Evolutionary conservation across 495 filamentous ascomycete genomes (phyloP).

Genomic region (Sphaerosporella brunnea): DNA sequence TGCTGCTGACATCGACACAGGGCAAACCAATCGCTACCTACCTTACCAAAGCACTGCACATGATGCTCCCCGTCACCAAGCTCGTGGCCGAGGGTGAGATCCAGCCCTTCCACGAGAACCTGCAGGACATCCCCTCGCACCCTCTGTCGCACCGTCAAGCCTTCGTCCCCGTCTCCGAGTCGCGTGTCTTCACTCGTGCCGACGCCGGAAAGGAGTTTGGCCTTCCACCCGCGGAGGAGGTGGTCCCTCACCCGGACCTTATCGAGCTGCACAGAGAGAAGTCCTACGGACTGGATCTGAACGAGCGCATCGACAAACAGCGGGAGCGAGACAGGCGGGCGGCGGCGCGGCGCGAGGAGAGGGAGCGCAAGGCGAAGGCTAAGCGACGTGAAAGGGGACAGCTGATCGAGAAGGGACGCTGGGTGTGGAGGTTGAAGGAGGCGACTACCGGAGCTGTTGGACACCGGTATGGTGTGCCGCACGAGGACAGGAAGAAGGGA

Average conservation of each 20-base stretch:
- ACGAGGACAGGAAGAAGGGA: conserved; percentile 53
- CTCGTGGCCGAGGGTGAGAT: conserved; percentile 13
- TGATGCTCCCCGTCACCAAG: conserved; percentile 56
- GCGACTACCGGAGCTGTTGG: conserved; percentile 44
- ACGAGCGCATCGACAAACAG: conserved; percentile 30
- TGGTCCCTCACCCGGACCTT: conserved; percentile 78
- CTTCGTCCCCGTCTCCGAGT: conserved; percentile 81
- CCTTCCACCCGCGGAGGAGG: conserved; percentile 65
- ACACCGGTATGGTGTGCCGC: conserved; percentile 50
- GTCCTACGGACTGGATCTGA: conserved; percentile 24
- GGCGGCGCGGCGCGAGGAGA: conserved; percentile 28
- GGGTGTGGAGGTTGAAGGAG: conserved; percentile 67
- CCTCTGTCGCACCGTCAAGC: conserved; percentile 61
- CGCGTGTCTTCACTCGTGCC: conserved; percentile 66
- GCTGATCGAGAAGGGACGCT: conserved; percentile 41
- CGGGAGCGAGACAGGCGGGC: conserved; percentile 29
- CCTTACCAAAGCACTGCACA: conserved; percentile 55
- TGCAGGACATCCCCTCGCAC: conserved; percentile 82
- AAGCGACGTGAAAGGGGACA: conserved; percentile 29
- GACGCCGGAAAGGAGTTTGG: conserved; percentile 81
- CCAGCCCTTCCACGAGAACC: conserved; percentile 47
- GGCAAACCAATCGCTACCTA: conserved; percentile 56
- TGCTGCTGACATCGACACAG: too few species aligned
- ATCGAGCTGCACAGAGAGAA: conserved; percentile 42
- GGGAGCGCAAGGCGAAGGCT: conserved; percentile 30